phyloP scores from a whole-genome alignment of 257 asterid species.

The Nicotiana paniculata region DNA sequence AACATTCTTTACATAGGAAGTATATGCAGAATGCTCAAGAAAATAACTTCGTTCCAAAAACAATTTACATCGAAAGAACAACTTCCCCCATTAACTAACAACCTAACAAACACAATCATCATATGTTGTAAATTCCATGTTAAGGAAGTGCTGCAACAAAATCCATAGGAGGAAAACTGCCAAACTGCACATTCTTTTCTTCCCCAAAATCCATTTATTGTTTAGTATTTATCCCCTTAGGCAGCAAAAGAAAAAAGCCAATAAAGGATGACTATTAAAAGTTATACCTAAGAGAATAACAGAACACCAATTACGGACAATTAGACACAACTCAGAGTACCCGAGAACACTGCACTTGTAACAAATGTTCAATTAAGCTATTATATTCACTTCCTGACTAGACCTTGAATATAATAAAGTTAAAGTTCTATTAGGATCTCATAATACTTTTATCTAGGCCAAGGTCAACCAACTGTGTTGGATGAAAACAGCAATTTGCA shows the following conservation, averaged over 20 bases:
- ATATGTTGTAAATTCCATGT: too few relatives aligned
- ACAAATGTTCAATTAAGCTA: neutral
- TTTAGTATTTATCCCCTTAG: neutral
- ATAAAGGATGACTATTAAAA: neutral
- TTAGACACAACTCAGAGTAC: neutral
- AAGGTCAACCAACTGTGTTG: neutral
- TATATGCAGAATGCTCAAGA: neutral
- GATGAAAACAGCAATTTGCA: slow-evolving; percentile 10
- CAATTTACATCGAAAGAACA: neutral
- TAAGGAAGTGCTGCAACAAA: too few relatives aligned
- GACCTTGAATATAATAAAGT: neutral
- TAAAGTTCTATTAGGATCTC: neutral
- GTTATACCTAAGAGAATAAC: neutral
- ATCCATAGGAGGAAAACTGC: too few relatives aligned
- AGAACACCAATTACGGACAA: neutral
- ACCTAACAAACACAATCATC: neutral
- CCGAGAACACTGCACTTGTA: neutral
- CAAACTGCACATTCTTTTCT: neutral
- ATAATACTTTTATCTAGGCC: slow-evolving; percentile 1
- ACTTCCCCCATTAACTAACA: neutral
- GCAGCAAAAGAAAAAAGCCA: neutral
- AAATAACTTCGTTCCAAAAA: neutral
- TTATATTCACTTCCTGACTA: neutral
- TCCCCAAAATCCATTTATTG: neutral
- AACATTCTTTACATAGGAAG: neutral